Conservation (phyloP, 331 rosid genomes). For the Acacia concinna region DNA sequence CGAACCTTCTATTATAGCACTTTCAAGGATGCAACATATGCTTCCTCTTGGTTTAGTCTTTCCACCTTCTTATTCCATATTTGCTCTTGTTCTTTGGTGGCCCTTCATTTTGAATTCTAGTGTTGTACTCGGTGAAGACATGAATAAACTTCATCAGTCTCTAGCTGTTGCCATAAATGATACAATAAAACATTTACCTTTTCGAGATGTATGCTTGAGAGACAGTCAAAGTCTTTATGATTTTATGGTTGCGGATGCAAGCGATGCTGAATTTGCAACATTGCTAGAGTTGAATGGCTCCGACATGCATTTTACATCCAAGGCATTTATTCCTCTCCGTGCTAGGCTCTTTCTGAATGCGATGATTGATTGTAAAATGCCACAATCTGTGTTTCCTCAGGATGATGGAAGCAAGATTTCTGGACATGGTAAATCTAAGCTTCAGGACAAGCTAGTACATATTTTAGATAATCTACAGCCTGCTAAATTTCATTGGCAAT, state of each 20-base stretch:
- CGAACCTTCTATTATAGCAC: constrained; percentile 81
- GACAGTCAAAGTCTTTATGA: constrained; percentile 79
- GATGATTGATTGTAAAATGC: constrained; percentile 82
- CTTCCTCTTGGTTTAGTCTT: constrained; percentile 75
- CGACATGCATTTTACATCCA: constrained; percentile 56
- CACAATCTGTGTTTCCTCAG: constrained; percentile 41
- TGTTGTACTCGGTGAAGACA: constrained; percentile 60
- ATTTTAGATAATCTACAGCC: constrained; percentile 81
- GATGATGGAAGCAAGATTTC: constrained; percentile 55
- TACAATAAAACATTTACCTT: constrained; percentile 74
- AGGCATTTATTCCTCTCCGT: constrained; percentile 86
- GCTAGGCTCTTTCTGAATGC: constrained; percentile 82
- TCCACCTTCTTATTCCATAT: constrained; percentile 91
- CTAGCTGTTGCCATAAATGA: constrained; percentile 62
- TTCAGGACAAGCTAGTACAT: constrained; percentile 70
- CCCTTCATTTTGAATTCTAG: constrained; percentile 56
- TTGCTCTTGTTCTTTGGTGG: constrained; percentile 73
- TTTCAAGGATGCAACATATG: constrained; percentile 87
- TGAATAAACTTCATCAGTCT: constrained; percentile 67
- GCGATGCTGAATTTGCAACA: constrained; percentile 81
- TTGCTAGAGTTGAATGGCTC: constrained; percentile 73
- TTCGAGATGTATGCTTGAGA: constrained; percentile 83
- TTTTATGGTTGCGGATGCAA: constrained; percentile 62
- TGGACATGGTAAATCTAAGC: constrained; percentile 63
- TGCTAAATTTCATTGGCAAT: constrained; percentile 96